Evolutionary conservation across 2,329 filamentous ascomycete genomes (phyloP).

Genomic region (Colletotrichum australisinense): DNA sequence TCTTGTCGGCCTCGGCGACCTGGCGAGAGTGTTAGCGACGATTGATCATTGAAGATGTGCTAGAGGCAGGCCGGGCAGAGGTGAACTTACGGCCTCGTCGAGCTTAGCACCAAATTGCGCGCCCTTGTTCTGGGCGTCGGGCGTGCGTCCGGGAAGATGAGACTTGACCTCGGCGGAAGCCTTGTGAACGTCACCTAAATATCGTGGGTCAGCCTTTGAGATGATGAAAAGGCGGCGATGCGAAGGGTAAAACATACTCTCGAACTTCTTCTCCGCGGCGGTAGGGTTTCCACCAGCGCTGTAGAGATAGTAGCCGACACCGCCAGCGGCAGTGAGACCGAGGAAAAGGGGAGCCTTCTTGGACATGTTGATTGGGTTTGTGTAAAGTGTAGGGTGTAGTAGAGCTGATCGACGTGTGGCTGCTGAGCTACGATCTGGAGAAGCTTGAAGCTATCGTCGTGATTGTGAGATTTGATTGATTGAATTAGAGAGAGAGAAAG

Average conservation of each 20-base stretch:
- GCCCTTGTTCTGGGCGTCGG: slow-evolving; percentile 67
- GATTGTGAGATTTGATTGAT: slow-evolving; percentile 20
- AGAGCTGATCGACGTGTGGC: neutral
- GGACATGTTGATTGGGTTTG: slow-evolving; percentile 53
- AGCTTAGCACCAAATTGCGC: slow-evolving; percentile 70
- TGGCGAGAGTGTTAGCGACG: slow-evolving; percentile 53
- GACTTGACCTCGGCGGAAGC: slow-evolving; percentile 74
- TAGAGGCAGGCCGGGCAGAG: slow-evolving; percentile 68
- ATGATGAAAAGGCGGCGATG: neutral
- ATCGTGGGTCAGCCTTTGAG: neutral
- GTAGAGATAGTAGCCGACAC: slow-evolving; percentile 92
- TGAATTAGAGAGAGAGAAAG: neutral
- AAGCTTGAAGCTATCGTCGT: neutral
- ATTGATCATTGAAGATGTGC: neutral
- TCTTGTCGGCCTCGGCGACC: slow-evolving; percentile 72
- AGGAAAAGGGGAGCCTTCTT: slow-evolving; percentile 60
- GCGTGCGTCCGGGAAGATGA: slow-evolving; percentile 71
- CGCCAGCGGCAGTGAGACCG: slow-evolving; percentile 73
- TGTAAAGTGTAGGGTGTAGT: neutral
- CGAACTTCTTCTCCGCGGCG: slow-evolving; percentile 85
- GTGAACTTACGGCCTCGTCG: slow-evolving; percentile 71
- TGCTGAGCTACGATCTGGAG: neutral
- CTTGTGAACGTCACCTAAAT: slow-evolving; percentile 79
- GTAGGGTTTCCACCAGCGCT: slow-evolving; percentile 83
- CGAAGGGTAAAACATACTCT: slow-evolving; percentile 69